Evolutionary conservation across 106 monocot genomes (phyloP), one percentile per base, ranked within the genome.

Genomic region (Amphibolis antarctica): DNA sequence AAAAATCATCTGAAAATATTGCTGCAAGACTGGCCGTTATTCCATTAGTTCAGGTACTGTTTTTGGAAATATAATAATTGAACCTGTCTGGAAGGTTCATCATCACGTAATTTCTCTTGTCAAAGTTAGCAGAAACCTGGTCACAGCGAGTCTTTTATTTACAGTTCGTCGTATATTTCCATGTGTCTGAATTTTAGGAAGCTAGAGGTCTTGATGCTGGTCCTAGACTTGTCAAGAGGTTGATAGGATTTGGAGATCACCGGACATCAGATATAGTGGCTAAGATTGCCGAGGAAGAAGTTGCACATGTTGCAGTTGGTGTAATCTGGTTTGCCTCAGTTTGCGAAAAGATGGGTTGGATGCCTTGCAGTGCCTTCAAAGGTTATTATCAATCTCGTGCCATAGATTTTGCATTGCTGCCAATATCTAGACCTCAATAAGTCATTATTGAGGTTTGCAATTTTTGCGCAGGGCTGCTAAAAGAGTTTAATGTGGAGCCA

Each of bases 201-300:
- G 94, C 94, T 23, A 79, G 94, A 82, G 94, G 94, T 12, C 71
- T 96, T 64, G 94, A 96, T 77, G 89, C 94, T 56, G 90, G 94
- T 25, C 90, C 94, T 30, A 86, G 94, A 46, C 66, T 96, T 42
- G 90, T 90, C 27, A 77, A 90, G 68, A 96, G 84, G 65, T 66
- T 96, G 50, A 51, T 80, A 31, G 89, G 94, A 29, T 96, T 80
- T 70, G 90, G 86, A 57, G 94, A 96, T 54, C 81, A 96, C 51
- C 69, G 81, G 24, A 77, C 94, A 63, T 77, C 94, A 68, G 53
- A 80, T 22, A 86, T 90, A 66, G 89, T 96, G 19, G 81, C 86
- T 7, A 82, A 82, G 74, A 86, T 96, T 61, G 86, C 86, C 13
- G 89, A 89, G 46, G 94, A 96, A 80, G 94, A 96, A 73, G 78